Evolutionary conservation across 345 rosid genomes (phyloP).

Genomic region (Brassica incana): DNA sequence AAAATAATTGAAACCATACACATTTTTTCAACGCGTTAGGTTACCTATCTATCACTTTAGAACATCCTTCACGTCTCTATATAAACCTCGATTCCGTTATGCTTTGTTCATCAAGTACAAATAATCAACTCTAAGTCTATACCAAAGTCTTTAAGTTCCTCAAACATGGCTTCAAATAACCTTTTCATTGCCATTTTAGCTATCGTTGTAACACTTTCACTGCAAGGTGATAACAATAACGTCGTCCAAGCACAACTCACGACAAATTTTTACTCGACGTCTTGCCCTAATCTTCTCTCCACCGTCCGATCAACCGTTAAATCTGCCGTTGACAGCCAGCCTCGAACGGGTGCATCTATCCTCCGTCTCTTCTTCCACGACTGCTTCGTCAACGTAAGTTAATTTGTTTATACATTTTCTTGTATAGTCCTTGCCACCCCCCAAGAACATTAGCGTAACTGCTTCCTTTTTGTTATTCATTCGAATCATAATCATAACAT

Average conservation of each 20-base stretch:
- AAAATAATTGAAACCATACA: conserved; percentile 14
- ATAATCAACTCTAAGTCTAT: conserved; percentile 19
- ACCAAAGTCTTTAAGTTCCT: conserved; percentile 6
- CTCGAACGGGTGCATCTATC: conserved; percentile 74
- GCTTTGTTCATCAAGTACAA: conserved; percentile 19
- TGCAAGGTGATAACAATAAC: conserved; percentile 35
- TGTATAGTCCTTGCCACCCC: neutral
- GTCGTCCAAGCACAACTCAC: conserved; percentile 68
- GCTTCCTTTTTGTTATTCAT: neutral
- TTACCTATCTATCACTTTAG: conserved; percentile 47
- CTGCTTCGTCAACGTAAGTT: conserved; percentile 82
- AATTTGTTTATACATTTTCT: neutral
- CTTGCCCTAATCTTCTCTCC: conserved; percentile 62
- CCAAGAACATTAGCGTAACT: neutral
- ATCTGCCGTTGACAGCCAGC: conserved; percentile 55
- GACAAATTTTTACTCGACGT: conserved; percentile 56
- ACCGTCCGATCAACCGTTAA: conserved; percentile 51
- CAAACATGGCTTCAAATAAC: conserved; percentile 36
- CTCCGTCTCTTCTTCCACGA: conserved; percentile 91
- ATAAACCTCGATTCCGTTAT: conserved; percentile 38
- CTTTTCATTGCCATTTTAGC: conserved; percentile 32
- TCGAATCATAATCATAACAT: neutral
- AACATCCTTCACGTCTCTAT: conserved; percentile 42
- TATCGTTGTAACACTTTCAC: conserved; percentile 34
- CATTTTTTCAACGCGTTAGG: conserved; percentile 61